Evolutionary conservation across 768 basidiomycete genomes (phyloP).

Genomic region (Collybia sordida): DNA sequence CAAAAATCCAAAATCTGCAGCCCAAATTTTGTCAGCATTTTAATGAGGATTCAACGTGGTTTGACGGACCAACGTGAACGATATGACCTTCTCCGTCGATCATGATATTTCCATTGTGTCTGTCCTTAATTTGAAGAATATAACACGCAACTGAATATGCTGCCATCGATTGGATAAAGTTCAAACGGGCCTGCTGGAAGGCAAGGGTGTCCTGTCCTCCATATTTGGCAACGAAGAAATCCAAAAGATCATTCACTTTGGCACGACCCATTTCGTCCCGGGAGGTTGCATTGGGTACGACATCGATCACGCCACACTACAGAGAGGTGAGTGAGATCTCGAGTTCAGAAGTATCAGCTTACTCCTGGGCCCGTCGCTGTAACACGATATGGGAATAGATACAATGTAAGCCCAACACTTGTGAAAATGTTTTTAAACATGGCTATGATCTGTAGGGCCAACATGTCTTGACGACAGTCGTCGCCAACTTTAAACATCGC

Average conservation of each 20-base stretch:
- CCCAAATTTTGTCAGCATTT: not conserved
- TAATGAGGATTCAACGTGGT: not conserved
- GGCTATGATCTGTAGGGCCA: conserved; percentile 94
- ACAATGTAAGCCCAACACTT: conserved; percentile 82
- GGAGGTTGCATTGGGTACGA: conserved; percentile 96
- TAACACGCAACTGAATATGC: conserved; percentile 98
- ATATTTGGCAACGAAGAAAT: conserved; percentile 93
- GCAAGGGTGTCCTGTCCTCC: conserved; percentile 85
- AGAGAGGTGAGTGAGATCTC: not conserved
- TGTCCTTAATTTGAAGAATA: conserved; percentile 96
- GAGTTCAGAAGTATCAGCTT: conserved; percentile 26
- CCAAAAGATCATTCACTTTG: conserved; percentile 93
- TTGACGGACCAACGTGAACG: conserved; percentile 81
- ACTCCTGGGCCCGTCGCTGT: conserved; percentile 97
- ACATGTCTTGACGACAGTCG: conserved; percentile 97
- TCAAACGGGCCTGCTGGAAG: conserved; percentile 90
- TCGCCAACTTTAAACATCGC: conserved; percentile 99
- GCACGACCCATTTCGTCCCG: conserved; percentile 99
- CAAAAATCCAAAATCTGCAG: conserved; percentile 89
- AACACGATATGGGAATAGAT: conserved; percentile 94
- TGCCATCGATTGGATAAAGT: conserved; percentile 99
- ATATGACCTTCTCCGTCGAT: conserved; percentile 98
- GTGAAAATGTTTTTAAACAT: conserved; percentile 99
- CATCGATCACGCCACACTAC: conserved; percentile 97
- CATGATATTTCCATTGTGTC: conserved; percentile 99